Conservation (phyloP, 208 protist genomes). For the Wallacemonas sp. region DNA sequence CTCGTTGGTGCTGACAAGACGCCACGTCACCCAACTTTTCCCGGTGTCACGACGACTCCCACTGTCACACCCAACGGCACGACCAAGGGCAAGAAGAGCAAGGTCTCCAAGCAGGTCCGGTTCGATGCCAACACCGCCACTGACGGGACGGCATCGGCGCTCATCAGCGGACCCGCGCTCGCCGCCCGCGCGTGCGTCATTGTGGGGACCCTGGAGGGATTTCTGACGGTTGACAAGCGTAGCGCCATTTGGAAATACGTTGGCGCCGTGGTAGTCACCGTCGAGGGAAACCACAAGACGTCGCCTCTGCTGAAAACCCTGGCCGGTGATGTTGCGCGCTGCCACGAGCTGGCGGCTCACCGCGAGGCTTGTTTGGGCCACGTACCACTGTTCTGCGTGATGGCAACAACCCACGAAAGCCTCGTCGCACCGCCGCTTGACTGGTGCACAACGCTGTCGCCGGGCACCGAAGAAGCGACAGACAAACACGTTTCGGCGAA, state of each 20-base stretch:
- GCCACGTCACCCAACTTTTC: conserved; percentile 21
- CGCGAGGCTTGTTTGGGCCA: conserved; percentile 67
- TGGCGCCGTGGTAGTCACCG: conserved; percentile 13
- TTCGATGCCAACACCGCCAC: neutral
- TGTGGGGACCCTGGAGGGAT: conserved; percentile 39
- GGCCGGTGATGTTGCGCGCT: neutral
- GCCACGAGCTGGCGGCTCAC: conserved; percentile 28
- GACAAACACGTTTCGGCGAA: neutral
- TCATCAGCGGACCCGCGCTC: neutral
- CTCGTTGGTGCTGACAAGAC: conserved; percentile 14
- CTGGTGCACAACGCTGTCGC: conserved; percentile 11
- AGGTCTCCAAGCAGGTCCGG: conserved; percentile 4
- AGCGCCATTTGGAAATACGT: conserved; percentile 78
- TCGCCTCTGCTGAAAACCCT: neutral
- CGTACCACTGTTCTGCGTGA: conserved; percentile 25
- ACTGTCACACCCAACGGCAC: neutral
- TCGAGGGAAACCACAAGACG: neutral
- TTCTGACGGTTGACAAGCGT: conserved; percentile 47
- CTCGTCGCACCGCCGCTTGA: conserved; percentile 16
- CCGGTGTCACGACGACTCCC: neutral
- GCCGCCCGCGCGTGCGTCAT: conserved; percentile 24
- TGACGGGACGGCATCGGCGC: neutral
- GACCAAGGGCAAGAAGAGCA: conserved; percentile 4
- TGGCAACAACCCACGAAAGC: conserved; percentile 20
- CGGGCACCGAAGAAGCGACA: neutral